Percentiles rank a stretch among this genome's conserved stretches.
phyloP scores from a whole-genome alignment of 179 eudicot species.

The Gypsophila paniculata region DNA sequence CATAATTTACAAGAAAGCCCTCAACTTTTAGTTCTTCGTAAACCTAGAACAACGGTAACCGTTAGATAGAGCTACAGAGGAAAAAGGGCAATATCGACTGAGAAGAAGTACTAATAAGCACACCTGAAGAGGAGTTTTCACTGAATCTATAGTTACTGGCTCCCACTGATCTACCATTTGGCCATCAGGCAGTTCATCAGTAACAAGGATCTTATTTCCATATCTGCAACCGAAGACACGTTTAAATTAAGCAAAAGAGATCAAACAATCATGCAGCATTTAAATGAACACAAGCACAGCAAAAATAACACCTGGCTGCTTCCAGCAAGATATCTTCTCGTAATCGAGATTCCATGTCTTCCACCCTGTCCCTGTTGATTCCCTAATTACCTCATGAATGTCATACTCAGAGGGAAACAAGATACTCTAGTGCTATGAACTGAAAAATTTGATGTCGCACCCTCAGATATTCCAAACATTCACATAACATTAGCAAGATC shows the following conservation, averaged over 20 bases:
- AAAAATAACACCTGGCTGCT: slow-evolving; percentile 66
- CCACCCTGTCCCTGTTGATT: slow-evolving; percentile 90
- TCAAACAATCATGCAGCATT: neutral
- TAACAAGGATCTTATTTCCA: slow-evolving; percentile 83
- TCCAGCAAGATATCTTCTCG: slow-evolving; percentile 80
- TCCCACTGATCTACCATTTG: slow-evolving; percentile 99
- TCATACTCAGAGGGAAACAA: slow-evolving; percentile 29
- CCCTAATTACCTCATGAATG: slow-evolving; percentile 61
- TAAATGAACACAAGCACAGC: slow-evolving; percentile 12
- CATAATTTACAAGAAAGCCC: slow-evolving; percentile 71
- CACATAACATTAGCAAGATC: neutral
- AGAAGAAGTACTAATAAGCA: neutral
- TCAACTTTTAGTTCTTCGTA: slow-evolving; percentile 70
- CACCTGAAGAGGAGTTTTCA: slow-evolving; percentile 90
- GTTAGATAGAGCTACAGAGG: slow-evolving; percentile 7
- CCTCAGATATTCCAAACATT: neutral
- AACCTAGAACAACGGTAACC: slow-evolving; percentile 45
- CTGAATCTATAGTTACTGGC: slow-evolving; percentile 69
- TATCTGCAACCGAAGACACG: slow-evolving; percentile 45
- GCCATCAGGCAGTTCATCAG: slow-evolving; percentile 97
- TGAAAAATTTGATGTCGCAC: neutral
- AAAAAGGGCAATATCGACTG: neutral
- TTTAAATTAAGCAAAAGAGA: slow-evolving; percentile 15
- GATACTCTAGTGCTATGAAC: slow-evolving; percentile 9
- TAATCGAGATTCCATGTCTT: slow-evolving; percentile 93